A percentile compares a stretch with the other conserved stretches of the same genome.
phyloP scores from a whole-genome alignment of 768 basidiomycete genomes.

The Rhizopogon salebrosus region DNA sequence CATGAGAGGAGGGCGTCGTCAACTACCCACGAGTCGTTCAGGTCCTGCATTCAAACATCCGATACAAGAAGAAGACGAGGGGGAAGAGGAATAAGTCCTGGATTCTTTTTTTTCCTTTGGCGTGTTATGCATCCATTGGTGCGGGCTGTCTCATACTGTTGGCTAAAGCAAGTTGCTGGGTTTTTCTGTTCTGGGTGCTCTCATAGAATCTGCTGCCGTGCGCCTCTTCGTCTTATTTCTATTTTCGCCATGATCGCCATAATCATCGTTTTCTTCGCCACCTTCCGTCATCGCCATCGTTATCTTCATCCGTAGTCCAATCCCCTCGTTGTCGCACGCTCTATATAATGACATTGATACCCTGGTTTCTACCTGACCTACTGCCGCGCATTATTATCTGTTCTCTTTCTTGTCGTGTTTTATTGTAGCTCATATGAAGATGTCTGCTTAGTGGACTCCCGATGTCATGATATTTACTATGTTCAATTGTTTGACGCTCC shows the following conservation, averaged over 20 bases:
- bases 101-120: neutral
- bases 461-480: too few species aligned
- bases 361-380: conserved; percentile 11
- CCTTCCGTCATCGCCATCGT: neutral
- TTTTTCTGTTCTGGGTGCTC: conserved; percentile 9
- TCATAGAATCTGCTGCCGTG: conserved; percentile 7
- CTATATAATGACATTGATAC: conserved; percentile 18
- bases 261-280: conserved; percentile 6
- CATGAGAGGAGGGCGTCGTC: conserved; percentile 53
- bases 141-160: conserved; percentile 2
- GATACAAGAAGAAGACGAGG: conserved; percentile 86
- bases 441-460: neutral
- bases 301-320: neutral
- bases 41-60: conserved; percentile 66
- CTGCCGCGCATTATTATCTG: conserved; percentile 2
- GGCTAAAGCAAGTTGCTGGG: conserved; percentile 1
- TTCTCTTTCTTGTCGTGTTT: neutral
- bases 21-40: conserved; percentile 62
- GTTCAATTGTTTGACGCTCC: too few species aligned
- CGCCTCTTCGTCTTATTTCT: conserved; percentile 1
- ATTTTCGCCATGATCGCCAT: conserved; percentile 10
- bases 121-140: neutral
- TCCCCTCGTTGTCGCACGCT: conserved; percentile 6
- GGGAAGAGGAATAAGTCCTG: conserved; percentile 54
- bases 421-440: neutral